A percentile compares a stretch with the other conserved stretches of the same genome.
Evolutionary conservation across 176 grass and related monocot species (phyloP).

Genomic region (Hyparrhenia diplandra): DNA sequence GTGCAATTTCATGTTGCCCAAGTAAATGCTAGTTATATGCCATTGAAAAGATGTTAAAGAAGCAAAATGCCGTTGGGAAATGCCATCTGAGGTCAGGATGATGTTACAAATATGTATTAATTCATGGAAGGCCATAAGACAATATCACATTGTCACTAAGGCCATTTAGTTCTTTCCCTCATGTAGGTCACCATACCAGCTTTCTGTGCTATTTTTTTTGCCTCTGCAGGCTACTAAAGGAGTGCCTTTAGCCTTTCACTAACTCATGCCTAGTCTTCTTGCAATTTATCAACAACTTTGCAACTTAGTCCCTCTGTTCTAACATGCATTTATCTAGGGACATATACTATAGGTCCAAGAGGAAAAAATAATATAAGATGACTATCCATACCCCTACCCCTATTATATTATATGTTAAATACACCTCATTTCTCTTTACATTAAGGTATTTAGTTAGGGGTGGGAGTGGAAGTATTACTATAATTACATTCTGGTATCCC

Average conservation of each 20-base stretch:
- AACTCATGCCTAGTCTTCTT: neutral
- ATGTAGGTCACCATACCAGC: neutral
- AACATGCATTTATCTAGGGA: neutral
- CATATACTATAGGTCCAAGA: neutral
- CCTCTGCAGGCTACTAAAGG: neutral
- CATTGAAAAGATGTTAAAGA: neutral
- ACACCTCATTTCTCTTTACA: neutral
- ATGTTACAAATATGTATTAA: no score
- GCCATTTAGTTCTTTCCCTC: neutral
- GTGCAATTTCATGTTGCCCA: neutral
- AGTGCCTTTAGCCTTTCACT: neutral
- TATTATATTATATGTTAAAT: neutral
- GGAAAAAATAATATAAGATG: neutral
- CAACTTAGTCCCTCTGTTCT: neutral
- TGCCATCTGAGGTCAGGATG: no score
- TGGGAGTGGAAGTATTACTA: neutral
- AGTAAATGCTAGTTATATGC: neutral
- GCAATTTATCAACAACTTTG: neutral
- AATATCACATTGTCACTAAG: neutral
- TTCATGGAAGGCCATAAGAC: no score
- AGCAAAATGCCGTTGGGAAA: conserved; percentile 6
- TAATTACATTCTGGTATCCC: neutral
- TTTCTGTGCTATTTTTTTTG: neutral
- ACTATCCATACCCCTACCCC: neutral
- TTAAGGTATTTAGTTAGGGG: neutral